Evolutionary conservation across 2,329 filamentous ascomycete genomes (phyloP).

Genomic region (Paecilomyces formosus): DNA sequence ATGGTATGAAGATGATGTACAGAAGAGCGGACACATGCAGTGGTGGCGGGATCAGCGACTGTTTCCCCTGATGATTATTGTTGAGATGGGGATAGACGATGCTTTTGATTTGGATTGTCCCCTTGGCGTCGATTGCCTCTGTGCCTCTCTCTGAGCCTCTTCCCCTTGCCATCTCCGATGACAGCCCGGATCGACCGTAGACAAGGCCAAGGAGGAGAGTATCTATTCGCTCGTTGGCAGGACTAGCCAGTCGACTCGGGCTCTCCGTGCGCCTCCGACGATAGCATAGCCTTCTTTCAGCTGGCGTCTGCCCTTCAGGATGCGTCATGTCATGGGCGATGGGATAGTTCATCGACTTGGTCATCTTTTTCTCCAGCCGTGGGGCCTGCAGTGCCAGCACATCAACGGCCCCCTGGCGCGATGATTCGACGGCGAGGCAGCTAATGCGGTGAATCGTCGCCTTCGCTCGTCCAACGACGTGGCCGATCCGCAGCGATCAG

Average conservation of each 20-base stretch:
- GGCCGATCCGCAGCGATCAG: conserved; percentile 9
- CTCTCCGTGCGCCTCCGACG: neutral
- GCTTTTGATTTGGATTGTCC: neutral
- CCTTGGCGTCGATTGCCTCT: neutral
- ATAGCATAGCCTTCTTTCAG: neutral
- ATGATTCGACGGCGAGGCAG: conserved; percentile 2
- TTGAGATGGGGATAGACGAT: neutral
- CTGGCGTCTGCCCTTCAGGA: neutral
- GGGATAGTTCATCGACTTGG: neutral
- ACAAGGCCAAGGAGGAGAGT: neutral
- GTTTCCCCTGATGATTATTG: neutral
- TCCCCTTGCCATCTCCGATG: neutral
- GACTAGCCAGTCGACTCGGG: neutral
- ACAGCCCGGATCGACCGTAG: neutral
- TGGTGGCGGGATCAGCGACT: neutral
- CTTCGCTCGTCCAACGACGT: conserved; percentile 12
- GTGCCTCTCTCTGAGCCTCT: neutral
- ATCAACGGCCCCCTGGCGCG: conserved; percentile 2
- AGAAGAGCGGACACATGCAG: neutral
- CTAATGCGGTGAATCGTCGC: neutral
- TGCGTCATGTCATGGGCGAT: neutral
- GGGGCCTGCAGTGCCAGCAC: conserved; percentile 17
- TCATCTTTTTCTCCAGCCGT: neutral
- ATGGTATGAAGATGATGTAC: neutral
- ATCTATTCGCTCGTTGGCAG: neutral